These are phyloP conservation scores for Didymella glomerata DNA, from an alignment of 2,329 filamentous ascomycete species.

Conservation along the genomic window DNA sequence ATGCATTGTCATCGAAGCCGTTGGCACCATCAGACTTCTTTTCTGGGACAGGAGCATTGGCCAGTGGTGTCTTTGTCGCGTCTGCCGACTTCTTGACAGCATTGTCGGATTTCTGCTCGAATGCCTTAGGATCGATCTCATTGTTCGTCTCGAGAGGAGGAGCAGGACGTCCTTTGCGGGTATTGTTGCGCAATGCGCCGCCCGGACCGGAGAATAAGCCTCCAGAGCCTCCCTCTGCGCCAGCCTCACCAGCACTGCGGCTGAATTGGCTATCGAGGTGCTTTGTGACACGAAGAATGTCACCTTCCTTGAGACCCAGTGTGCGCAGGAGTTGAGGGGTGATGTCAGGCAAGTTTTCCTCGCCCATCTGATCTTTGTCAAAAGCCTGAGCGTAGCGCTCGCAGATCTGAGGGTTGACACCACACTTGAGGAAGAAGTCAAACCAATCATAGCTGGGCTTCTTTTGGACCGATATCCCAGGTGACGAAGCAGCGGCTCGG, in stretches of 20 bases:
- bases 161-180: constrained; percentile 86
- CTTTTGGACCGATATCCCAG: constrained; percentile 71
- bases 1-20: constrained; percentile 96
- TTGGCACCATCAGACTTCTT: constrained; percentile 55
- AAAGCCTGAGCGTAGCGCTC: constrained; percentile 94
- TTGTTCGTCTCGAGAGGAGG: constrained; percentile 87
- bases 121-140: constrained; percentile 85
- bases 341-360: constrained; percentile 89
- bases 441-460: constrained; percentile 96
- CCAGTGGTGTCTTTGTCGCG: constrained; percentile 59
- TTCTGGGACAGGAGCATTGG: constrained; percentile 57
- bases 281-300: constrained; percentile 95
- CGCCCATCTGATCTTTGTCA: constrained; percentile 90
- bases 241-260: constrained; percentile 66
- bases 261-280: constrained; percentile 80
- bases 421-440: constrained; percentile 93
- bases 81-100: constrained; percentile 57
- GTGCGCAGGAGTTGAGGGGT: constrained; percentile 83
- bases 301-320: constrained; percentile 92
- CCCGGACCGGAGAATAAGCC: constrained; percentile 93
- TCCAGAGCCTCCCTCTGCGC: constrained; percentile 67
- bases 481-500: constrained; percentile 41
- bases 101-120: constrained; percentile 67
- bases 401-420: constrained; percentile 90
- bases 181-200: constrained; percentile 92